Evolutionary conservation across 2,329 filamentous ascomycete genomes (phyloP).

Genomic region (Huntiella bhutanensis): DNA sequence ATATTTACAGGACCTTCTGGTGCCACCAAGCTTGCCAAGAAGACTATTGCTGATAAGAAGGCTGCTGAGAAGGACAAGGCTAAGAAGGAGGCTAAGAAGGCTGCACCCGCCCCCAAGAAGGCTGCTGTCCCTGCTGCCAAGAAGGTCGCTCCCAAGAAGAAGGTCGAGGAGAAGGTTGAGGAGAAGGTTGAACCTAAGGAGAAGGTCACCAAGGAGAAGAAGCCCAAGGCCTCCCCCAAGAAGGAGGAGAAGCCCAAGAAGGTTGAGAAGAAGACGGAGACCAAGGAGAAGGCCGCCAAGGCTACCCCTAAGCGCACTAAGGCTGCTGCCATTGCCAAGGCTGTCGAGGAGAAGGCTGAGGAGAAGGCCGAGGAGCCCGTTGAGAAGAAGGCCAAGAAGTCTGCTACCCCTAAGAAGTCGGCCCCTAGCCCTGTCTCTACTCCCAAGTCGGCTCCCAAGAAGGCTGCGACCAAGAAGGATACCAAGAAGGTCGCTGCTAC

Average conservation of each 20-base stretch:
- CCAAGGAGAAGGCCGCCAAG: constrained; percentile 17
- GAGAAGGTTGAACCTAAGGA: constrained; percentile 41
- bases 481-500: constrained; percentile 38
- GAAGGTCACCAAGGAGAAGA: constrained; percentile 61
- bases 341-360: constrained; percentile 21
- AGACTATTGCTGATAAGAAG: constrained; percentile 25
- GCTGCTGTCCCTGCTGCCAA: constrained; percentile 2
- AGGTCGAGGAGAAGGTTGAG: constrained; percentile 17
- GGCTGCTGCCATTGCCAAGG: constrained; percentile 12
- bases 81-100: constrained; percentile 14
- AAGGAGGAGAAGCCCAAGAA: constrained; percentile 66
- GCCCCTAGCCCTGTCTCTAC: constrained; percentile 16
- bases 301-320: constrained; percentile 5
- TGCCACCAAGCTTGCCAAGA: constrained; percentile 83
- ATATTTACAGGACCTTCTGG: constrained; percentile 50
- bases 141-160: constrained; percentile 16
- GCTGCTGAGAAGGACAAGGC: constrained; percentile 15
- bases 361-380: constrained; percentile 16
- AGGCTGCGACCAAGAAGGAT: constrained; percentile 24
- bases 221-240: constrained; percentile 38
- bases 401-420: constrained; percentile 19
- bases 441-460: constrained; percentile 17
- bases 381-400: constrained; percentile 39
- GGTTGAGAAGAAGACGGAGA: constrained; percentile 32
- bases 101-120: constrained; percentile 8